A percentile compares a stretch with the other conserved stretches of the same genome.
Evolutionary conservation across 768 basidiomycete genomes (phyloP).

Genomic region (Steccherinum ochraceum): DNA sequence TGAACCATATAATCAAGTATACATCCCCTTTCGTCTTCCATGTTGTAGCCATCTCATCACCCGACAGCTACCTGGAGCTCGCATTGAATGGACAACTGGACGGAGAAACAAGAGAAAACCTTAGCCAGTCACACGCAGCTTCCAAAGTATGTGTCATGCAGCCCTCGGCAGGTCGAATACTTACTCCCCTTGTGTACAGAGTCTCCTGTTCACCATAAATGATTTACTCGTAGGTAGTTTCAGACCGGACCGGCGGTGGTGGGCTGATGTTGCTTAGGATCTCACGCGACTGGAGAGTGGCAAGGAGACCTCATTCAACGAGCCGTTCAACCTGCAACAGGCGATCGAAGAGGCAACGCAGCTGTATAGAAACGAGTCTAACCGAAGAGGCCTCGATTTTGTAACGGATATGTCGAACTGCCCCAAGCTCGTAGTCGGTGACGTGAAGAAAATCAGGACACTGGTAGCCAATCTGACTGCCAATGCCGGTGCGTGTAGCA

Average conservation of each 20-base stretch:
- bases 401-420: constrained; percentile 45
- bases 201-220: constrained; percentile 77
- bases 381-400: constrained; percentile 54
- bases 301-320: constrained; percentile 67
- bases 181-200: too few species aligned
- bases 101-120: constrained; percentile 65
- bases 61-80: constrained; percentile 63
- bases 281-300: constrained; percentile 73
- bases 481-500: constrained; percentile 50
- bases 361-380: constrained; percentile 62
- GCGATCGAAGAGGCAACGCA: constrained; percentile 57
- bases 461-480: constrained; percentile 75
- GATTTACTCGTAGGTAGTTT: constrained; percentile 51
- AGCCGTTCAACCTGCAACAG: constrained; percentile 62
- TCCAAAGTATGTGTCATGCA: constrained; percentile 44
- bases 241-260: neutral
- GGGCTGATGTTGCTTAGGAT: constrained; percentile 35
- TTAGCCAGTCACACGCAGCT: constrained; percentile 66
- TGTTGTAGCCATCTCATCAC: too few species aligned
- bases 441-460: constrained; percentile 66
- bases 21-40: too few species aligned
- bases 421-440: constrained; percentile 62
- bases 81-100: constrained; percentile 74
- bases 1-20: constrained; percentile 84
- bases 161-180: neutral